Evolutionary conservation across 768 basidiomycete genomes (phyloP), one percentile per base, ranked within the genome.

Genomic region (Suillus decipiens): DNA sequence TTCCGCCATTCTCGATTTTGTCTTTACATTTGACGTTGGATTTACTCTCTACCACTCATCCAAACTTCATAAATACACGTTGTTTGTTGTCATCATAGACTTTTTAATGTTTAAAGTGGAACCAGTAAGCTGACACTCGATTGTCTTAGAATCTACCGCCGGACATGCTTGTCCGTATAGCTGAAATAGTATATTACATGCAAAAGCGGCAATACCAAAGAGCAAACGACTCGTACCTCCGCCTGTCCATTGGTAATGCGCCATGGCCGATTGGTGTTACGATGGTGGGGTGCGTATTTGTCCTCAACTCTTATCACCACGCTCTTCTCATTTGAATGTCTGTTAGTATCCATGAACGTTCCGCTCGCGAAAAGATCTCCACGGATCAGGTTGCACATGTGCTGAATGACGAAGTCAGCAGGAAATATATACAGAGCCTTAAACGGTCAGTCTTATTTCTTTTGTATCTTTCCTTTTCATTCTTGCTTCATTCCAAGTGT

Each of bases 191-290:
- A 8, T 92, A 98, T 71, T 79, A 95, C 77, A 96, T 97, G 95
- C 97, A 99, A 75, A 90, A 86, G 67, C 89, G 97, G 34, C 88
- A 96, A 74, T 99, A 99, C 69, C 95, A 98, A 75, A 85, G 82
- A 61, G 96, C 97, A 3, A 99, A 99, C 70, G 97, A 99, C 73
- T 90, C 96, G 0, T 99, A 99, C 74, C 86, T 99, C 28, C 90
- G 97, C 8, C 80, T 99, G 43, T 95, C 93, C 6, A 99, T 99
- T 66, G 97, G 97, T 39, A 99, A 97, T 70, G 96, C 97, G 0
- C 96, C 97, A 3, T 99, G 97, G 97, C 97, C 97, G 1, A 99
- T 99, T 71, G 97, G 97, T 48, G 97, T 99, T 10, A 99, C 97
- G 64, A 96, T 96, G 92, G 97, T 99, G 79, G 96, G 95, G 94